These are phyloP conservation scores for Knufia fluminis DNA, from an alignment of 2,329 filamentous ascomycete genomes.

Conservation along the genomic window DNA sequence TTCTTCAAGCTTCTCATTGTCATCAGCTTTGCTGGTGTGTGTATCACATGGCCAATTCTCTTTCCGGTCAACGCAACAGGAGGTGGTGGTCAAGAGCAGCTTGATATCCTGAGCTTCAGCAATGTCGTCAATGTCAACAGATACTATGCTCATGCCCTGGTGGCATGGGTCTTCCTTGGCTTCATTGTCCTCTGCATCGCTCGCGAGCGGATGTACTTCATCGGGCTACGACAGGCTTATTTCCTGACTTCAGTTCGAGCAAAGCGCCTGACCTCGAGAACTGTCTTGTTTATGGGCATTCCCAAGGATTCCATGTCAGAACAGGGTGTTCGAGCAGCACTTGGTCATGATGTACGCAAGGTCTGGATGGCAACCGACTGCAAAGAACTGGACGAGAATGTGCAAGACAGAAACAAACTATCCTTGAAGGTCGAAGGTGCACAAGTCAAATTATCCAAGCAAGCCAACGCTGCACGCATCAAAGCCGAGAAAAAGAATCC, in stretches of 20 bases:
- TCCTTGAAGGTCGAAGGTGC: conserved; percentile 72
- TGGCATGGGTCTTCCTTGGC: conserved; percentile 70
- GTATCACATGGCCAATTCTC: conserved; percentile 78
- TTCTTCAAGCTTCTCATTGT: conserved; percentile 71
- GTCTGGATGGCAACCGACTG: conserved; percentile 77
- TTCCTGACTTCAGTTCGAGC: conserved; percentile 75
- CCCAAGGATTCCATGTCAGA: conserved; percentile 70
- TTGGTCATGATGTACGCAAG: conserved; percentile 64
- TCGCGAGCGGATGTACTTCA: conserved; percentile 80
- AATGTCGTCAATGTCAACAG: conserved; percentile 58
- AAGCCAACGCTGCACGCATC: conserved; percentile 60
- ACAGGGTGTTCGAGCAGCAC: conserved; percentile 63
- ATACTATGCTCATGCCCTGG: conserved; percentile 69
- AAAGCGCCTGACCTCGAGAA: conserved; percentile 76
- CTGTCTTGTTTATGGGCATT: conserved; percentile 79
- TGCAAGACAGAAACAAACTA: conserved; percentile 68
- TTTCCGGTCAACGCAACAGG: conserved; percentile 84
- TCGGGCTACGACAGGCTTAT: conserved; percentile 85
- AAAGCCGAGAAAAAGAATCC: conserved; percentile 42
- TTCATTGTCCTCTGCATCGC: conserved; percentile 82
- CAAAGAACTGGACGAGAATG: conserved; percentile 65
- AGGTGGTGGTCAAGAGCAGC: conserved; percentile 53
- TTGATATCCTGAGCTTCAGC: conserved; percentile 71
- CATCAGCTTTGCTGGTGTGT: conserved; percentile 71
- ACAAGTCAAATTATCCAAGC: conserved; percentile 76